Base-by-base conservation (phyloP, 2,329 filamentous ascomycete genomes). In the Calonectria montana region DNA sequence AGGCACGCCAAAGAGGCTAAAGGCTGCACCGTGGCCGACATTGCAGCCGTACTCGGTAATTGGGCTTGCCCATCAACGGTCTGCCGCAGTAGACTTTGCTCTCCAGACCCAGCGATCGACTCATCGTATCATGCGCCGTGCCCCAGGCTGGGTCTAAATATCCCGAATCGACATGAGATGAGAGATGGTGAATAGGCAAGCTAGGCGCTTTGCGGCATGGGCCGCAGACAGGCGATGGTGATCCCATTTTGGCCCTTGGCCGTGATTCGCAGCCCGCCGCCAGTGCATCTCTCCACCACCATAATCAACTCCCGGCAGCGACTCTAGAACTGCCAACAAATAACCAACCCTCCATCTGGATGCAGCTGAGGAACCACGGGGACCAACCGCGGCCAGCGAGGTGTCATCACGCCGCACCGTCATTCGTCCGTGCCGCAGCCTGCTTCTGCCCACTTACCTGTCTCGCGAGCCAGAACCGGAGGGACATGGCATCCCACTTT, bases 11-110 rank as follows among this genome's bases (percentile, higher is more conserved):
- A 59, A 67, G 21, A 66, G 65, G 66, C 73, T 67, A 72, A 73
- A 72, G 70, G 73, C 75, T 65, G 73, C 62, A 64, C 68, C 69
- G 65, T 71, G 37, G 61, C 23, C 69, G 31, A 67, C 67, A 61
- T 45, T 59, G 53, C 70, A 57, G 15, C 75, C 74, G 61, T 69
- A 70, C 61, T 64, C 65, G 66, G 72, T 61, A 76, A 69, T 71
- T 65, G 64, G 16, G 50, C 39, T 57, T 63, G 64, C 35, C 45
- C 69, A 67, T 63, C 64, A 64, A 66, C 37, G 39, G 39, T 48
- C 55, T 50, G 45, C 45, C 35, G 53, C 29, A 64, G 61, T 45
- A 47, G 61, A 48, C 61, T 65, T 50, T 65, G 50, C 67, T 63
- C 66, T 64, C 48, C 37, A 69, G 50, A 65, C 59, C 57, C 48